Evolutionary conservation across 805 yeast species (phyloP).

Genomic region (Ogataea salicorniae): DNA sequence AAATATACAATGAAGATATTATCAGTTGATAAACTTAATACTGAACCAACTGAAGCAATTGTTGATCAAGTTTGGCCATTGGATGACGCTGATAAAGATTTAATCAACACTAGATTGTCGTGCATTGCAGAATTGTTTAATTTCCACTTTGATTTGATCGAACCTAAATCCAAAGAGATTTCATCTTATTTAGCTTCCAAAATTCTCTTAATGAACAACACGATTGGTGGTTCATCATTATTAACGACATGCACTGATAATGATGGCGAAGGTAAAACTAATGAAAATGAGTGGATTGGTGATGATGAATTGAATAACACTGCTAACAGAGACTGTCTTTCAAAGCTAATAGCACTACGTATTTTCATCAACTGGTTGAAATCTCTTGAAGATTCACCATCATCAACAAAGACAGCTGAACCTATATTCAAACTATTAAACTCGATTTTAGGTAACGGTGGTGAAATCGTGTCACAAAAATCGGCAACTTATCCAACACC

Average conservation of each 20-base stretch:
- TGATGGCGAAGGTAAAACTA: conserved; percentile 45
- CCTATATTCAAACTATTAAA: conserved; percentile 65
- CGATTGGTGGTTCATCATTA: conserved; percentile 29
- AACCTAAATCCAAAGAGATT: conserved; percentile 50
- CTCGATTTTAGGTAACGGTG: conserved; percentile 67
- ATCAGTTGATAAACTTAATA: conserved; percentile 19
- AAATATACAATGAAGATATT: conserved; percentile 50
- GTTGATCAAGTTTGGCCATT: conserved; percentile 45
- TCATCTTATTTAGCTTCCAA: conserved; percentile 57
- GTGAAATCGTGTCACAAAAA: conserved; percentile 58
- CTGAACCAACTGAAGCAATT: conserved; percentile 33
- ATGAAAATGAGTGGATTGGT: conserved; percentile 22
- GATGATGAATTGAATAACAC: conserved; percentile 18
- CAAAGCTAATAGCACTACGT: conserved; percentile 39
- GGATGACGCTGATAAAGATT: conserved; percentile 31
- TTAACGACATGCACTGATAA: conserved; percentile 20
- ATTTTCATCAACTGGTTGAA: conserved; percentile 54
- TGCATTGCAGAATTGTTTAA: conserved; percentile 55
- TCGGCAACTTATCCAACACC: conserved; percentile 57
- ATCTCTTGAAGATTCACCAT: conserved; percentile 30
- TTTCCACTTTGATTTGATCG: conserved; percentile 40
- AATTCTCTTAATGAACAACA: conserved; percentile 50
- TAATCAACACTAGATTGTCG: conserved; percentile 53
- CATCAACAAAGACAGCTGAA: conserved; percentile 42
- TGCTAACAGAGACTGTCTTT: conserved; percentile 13